These are phyloP conservation scores for Thuja plicata DNA, from an alignment of 83 land plant genomes.

Conservation along the genomic window DNA sequence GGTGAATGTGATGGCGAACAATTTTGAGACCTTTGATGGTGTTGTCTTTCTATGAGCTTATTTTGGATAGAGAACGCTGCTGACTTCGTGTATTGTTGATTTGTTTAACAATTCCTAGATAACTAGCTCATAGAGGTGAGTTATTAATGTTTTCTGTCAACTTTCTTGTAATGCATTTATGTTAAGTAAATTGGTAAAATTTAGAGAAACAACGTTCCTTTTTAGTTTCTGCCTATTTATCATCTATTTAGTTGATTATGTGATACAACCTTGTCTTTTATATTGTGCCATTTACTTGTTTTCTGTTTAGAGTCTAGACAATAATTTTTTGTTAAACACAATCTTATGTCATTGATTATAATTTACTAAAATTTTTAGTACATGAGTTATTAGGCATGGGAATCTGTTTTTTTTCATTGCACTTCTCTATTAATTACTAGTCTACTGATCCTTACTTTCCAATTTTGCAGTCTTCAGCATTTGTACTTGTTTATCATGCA, in stretches of 20 bases:
- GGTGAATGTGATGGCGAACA: neutral
- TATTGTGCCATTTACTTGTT: neutral
- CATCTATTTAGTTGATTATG: neutral
- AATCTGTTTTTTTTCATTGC: neutral
- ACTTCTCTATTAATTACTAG: neutral
- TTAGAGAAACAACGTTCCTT: neutral
- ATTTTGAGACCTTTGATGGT: neutral
- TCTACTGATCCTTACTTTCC: neutral
- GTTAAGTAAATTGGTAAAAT: neutral
- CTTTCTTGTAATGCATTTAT: neutral
- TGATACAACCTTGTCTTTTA: neutral
- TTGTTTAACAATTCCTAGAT: neutral
- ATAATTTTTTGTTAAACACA: neutral
- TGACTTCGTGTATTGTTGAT: neutral
- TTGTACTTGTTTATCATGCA: neutral
- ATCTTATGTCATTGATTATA: neutral
- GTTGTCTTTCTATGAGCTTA: neutral
- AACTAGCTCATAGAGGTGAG: neutral
- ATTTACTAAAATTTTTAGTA: neutral
- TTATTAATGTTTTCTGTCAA: neutral
- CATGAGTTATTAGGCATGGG: neutral
- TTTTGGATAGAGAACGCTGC: neutral
- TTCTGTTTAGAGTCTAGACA: neutral
- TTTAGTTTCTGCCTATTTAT: neutral
- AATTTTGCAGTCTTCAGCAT: slow-evolving; percentile 4